phyloP scores from a whole-genome alignment of 495 filamentous ascomycete genomes.

The Copromyces sp. region DNA sequence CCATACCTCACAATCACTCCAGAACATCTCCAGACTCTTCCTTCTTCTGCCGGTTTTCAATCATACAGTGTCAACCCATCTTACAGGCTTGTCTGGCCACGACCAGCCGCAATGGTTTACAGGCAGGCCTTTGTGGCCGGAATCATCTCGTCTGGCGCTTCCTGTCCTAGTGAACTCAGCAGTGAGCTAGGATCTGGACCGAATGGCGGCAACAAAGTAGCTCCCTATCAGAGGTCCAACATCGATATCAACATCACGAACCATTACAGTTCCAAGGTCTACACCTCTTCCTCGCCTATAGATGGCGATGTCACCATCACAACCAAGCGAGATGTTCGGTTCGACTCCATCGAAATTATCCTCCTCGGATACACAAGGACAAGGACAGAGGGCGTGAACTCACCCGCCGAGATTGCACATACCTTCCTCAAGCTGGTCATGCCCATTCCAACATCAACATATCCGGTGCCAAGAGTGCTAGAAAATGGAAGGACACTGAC shows the following conservation, averaged over 20 bases:
- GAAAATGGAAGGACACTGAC: slow-evolving; percentile 56
- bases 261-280: slow-evolving; percentile 37
- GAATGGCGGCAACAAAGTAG: background rate
- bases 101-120: background rate
- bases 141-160: background rate
- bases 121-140: background rate
- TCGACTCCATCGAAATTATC: slow-evolving; percentile 72
- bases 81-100: background rate
- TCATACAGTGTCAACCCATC: background rate
- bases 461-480: slow-evolving; percentile 60
- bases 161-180: slow-evolving; percentile 7
- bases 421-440: slow-evolving; percentile 74
- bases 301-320: slow-evolving; percentile 44
- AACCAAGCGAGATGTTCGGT: slow-evolving; percentile 52
- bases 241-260: slow-evolving; percentile 36
- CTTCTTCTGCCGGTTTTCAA: background rate
- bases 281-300: slow-evolving; percentile 38
- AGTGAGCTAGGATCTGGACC: background rate
- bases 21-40: background rate
- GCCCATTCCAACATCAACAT: slow-evolving; percentile 57
- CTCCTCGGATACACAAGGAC: slow-evolving; percentile 56
- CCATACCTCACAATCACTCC: background rate
- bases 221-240: slow-evolving; percentile 21
- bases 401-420: slow-evolving; percentile 35
- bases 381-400: slow-evolving; percentile 29